Evolutionary conservation across 306 rosid genomes (phyloP), one percentile per base, ranked within the genome.

Genomic region (Purshia tridentata): DNA sequence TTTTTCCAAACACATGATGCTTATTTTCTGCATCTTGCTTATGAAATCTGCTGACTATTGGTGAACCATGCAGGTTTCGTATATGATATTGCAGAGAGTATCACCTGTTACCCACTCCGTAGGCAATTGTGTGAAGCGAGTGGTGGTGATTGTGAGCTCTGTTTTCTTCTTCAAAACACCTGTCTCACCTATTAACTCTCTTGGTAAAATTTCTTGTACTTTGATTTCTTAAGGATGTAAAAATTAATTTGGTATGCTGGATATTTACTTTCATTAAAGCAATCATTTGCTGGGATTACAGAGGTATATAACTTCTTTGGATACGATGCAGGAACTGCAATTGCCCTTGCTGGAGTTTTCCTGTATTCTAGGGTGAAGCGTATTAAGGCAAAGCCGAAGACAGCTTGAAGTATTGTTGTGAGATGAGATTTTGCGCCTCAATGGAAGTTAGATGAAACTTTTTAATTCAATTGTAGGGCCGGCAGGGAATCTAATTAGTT

Each of bases 71-170:
- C 86, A 95, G 99, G 99, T 95, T 79, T 81, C 99, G 42, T 91
- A 95, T 46, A 91, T 95, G 99, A 91, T 95, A 83, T 82, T 95
- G 85, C 82, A 83, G 77, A 88, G 95, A 82, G 99, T 95, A 72
- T 95, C 99, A 49, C 99, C 99, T 61, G 98, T 95, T 67, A 90
- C 97, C 13, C 99, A 90, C 81, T 95, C 99, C 0, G 99, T 91
- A 0, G 97, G 90, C 37, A 95, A 95, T 69, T 91, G 98, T 76
- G 86, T 91, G 82, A 95, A 95, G 87, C 84, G 99, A 39, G 99
- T 95, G 67, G 96, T 88, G 80, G 99, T 95, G 67, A 90, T 95
- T 1, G 92, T 88, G 70, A 95, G 99, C 96, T 82, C 99, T 65
- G 96, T 95, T 76, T 72, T 95, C 81, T 90, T 95, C 87, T 95